Conservation (phyloP, 2,329 filamentous ascomycete species). For the Penicillium sp. region DNA sequence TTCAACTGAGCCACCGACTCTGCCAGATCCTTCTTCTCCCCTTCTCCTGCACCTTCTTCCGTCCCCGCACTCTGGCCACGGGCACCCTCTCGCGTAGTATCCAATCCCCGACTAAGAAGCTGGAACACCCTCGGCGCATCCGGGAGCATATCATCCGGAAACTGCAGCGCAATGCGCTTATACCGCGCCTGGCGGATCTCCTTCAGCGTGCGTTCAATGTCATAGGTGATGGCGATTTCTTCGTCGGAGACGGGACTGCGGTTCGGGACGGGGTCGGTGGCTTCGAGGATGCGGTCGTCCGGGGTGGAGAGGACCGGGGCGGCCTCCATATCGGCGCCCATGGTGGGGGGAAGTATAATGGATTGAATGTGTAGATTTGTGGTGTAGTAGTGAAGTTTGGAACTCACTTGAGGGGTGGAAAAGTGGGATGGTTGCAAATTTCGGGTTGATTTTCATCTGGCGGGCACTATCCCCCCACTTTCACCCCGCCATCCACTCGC, state of each 20-base stretch:
- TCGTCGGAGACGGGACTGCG: constrained; percentile 49
- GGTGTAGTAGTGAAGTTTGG: not conserved
- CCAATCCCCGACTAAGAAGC: constrained; percentile 49
- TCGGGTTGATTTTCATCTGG: too few relatives aligned
- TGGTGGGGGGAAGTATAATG: constrained; percentile 4
- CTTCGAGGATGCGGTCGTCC: constrained; percentile 53
- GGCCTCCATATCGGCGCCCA: constrained; percentile 29
- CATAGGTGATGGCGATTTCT: constrained; percentile 69
- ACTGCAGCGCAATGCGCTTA: constrained; percentile 78
- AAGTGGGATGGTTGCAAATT: too few relatives aligned
- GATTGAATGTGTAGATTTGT: too few relatives aligned
- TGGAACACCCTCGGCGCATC: constrained; percentile 76
- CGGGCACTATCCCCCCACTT: too few relatives aligned
- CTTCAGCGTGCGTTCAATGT: constrained; percentile 67
- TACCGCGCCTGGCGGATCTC: constrained; percentile 68
- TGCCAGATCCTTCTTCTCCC: too few relatives aligned
- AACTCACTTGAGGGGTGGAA: too few relatives aligned
- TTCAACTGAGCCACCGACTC: too few relatives aligned
- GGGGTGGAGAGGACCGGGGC: constrained; percentile 57
- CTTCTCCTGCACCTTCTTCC: too few relatives aligned
- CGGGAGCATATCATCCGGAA: constrained; percentile 82
- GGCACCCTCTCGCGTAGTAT: too few relatives aligned
- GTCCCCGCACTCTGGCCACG: too few relatives aligned
- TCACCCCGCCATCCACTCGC: too few relatives aligned
- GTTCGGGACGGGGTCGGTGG: constrained; percentile 39